Conservation (phyloP, 805 yeast species). For the Candida maris region DNA sequence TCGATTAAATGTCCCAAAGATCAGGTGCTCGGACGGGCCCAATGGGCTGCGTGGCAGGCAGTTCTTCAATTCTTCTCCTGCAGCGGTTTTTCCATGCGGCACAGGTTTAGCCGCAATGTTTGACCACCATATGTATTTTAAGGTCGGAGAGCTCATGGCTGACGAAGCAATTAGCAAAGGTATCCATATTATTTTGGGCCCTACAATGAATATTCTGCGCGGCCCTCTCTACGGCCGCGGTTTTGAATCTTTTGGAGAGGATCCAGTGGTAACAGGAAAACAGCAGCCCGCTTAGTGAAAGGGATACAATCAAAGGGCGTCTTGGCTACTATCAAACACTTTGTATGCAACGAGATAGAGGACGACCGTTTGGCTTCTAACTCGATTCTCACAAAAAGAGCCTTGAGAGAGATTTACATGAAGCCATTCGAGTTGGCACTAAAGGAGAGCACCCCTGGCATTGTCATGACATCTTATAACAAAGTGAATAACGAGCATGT, state of each 20-base stretch:
- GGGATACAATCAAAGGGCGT: constrained; percentile 53
- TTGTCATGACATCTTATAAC: constrained; percentile 61
- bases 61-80: constrained; percentile 38
- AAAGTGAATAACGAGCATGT: constrained; percentile 59
- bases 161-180: constrained; percentile 42
- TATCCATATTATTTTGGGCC: constrained; percentile 37
- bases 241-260: constrained; percentile 61
- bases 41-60: constrained; percentile 45
- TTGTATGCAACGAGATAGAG: constrained; percentile 60
- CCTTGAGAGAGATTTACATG: constrained; percentile 61
- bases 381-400: constrained; percentile 52
- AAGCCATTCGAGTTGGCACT: constrained; percentile 61
- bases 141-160: constrained; percentile 41
- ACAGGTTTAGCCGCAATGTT: constrained; percentile 45
- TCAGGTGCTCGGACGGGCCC: constrained; percentile 42
- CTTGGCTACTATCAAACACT: constrained; percentile 59
- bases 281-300: constrained; percentile 45
- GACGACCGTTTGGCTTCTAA: constrained; percentile 48
- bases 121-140: constrained; percentile 35
- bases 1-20: constrained; percentile 34
- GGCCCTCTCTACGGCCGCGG: constrained; percentile 52
- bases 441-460: constrained; percentile 47
- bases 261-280: constrained; percentile 47
- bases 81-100: constrained; percentile 46
- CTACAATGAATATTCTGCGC: constrained; percentile 38